Conservation (phyloP, 2,329 filamentous ascomycete genomes). For the Cercospora nicotianae region DNA sequence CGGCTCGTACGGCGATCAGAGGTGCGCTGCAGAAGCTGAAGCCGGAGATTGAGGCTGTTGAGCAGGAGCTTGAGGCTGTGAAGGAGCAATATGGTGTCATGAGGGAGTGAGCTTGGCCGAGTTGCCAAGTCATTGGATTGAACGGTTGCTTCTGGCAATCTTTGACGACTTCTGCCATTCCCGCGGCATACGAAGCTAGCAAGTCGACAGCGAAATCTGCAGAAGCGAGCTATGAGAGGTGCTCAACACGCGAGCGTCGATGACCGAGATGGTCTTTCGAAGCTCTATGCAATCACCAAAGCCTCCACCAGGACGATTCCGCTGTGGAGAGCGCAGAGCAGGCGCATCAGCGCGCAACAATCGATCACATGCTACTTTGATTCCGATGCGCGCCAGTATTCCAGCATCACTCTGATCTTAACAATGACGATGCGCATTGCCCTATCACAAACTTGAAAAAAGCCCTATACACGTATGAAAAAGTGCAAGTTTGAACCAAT, state of each 20-base stretch:
- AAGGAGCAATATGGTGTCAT: conserved; percentile 16
- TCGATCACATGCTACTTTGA: not conserved
- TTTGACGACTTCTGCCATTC: not conserved
- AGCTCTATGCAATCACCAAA: not conserved
- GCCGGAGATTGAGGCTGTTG: conserved; percentile 10
- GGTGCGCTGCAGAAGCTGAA: not conserved
- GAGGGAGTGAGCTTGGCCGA: not conserved
- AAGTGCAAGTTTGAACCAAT: not conserved
- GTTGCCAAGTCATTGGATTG: too few relatives aligned
- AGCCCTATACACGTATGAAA: not conserved
- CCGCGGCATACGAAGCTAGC: not conserved
- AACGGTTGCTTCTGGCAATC: not conserved
- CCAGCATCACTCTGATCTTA: not conserved
- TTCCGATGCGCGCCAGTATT: not conserved
- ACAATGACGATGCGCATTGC: not conserved
- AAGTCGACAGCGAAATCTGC: not conserved
- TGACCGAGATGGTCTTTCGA: not conserved
- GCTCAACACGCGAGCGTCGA: not conserved
- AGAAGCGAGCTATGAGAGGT: not conserved
- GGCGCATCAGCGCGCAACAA: not conserved
- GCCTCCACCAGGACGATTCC: not conserved
- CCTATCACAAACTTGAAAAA: not conserved
- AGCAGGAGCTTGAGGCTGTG: conserved; percentile 13
- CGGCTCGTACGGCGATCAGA: not conserved
- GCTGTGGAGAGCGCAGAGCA: not conserved